These are phyloP conservation scores for Phaeomoniella chlamydospora DNA, from an alignment of 2,329 filamentous ascomycete genomes.

Conservation along the genomic window DNA sequence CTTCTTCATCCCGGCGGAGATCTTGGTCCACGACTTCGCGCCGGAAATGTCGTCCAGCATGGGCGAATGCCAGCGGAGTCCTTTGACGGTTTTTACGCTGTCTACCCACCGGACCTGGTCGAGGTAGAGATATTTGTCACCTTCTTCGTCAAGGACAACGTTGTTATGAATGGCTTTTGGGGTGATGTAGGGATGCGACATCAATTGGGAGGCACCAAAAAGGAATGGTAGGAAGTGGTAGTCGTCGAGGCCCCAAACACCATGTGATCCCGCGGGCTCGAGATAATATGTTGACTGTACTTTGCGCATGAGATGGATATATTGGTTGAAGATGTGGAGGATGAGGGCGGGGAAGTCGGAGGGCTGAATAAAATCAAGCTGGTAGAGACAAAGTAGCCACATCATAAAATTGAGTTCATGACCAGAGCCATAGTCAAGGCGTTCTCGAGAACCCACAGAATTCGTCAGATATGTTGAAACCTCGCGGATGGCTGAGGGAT, in stretches of 20 bases:
- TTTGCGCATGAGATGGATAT: constrained; percentile 72
- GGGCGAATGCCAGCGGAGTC: constrained; percentile 86
- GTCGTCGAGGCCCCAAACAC: constrained; percentile 95
- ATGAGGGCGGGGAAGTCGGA: constrained; percentile 60
- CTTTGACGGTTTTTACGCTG: constrained; percentile 88
- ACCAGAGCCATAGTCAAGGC: constrained; percentile 93
- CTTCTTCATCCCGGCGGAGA: constrained; percentile 85
- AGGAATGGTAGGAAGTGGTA: constrained; percentile 95
- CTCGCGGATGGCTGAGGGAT: constrained; percentile 47
- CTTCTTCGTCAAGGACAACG: constrained; percentile 74
- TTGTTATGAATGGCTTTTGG: constrained; percentile 75
- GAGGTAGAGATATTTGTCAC: constrained; percentile 73
- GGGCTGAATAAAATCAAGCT: constrained; percentile 49
- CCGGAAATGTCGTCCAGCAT: constrained; percentile 97
- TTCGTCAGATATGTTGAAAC: constrained; percentile 66
- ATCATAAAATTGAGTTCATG: constrained; percentile 96
- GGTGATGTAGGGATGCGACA: constrained; percentile 69
- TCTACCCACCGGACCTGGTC: constrained; percentile 91
- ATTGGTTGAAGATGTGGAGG: constrained; percentile 65
- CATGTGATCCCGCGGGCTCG: constrained; percentile 90
- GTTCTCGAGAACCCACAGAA: constrained; percentile 69
- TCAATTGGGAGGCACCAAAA: constrained; percentile 80
- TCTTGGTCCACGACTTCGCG: constrained; percentile 78
- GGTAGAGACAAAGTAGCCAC: constrained; percentile 89
- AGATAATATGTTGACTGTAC: constrained; percentile 91